Conservation (phyloP, 208 protist species). For the Acanthamoeba sp. region DNA sequence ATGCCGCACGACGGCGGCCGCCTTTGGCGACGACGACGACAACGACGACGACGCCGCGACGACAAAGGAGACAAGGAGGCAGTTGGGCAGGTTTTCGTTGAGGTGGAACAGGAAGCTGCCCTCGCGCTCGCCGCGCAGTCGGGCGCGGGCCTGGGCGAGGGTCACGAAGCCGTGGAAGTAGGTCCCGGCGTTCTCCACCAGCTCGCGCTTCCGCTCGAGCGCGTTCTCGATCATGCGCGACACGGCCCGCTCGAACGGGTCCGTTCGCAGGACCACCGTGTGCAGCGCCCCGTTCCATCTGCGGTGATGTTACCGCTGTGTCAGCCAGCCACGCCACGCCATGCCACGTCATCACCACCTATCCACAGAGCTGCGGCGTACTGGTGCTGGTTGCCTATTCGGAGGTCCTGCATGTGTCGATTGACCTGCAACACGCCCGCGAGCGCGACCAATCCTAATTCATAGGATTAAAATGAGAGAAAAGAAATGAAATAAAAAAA, state of each 20-base stretch:
- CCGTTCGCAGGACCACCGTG: neutral
- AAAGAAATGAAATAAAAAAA: neutral
- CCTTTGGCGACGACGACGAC: neutral
- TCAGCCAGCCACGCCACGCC: neutral
- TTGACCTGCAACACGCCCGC: constrained; percentile 1
- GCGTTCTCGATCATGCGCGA: constrained; percentile 51
- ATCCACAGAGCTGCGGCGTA: neutral
- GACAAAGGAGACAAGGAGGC: constrained; percentile 22
- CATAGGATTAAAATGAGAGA: neutral
- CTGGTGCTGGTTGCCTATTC: constrained; percentile 16
- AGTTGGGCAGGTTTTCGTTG: constrained; percentile 34
- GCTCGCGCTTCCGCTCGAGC: neutral
- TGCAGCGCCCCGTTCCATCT: constrained; percentile 21
- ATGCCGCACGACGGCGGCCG: neutral
- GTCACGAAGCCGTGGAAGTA: constrained; percentile 44
- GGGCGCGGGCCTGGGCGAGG: neutral
- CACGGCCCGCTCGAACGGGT: constrained; percentile 10
- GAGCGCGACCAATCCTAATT: neutral
- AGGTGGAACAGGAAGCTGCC: constrained; percentile 41
- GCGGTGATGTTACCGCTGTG: neutral
- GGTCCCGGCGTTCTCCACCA: constrained; percentile 6
- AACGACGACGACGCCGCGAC: neutral
- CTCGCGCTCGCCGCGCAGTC: neutral
- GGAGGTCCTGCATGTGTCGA: neutral
- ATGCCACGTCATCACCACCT: neutral